A percentile compares a stretch with the other conserved stretches of the same genome.
phyloP scores from a whole-genome alignment of 352 stramenopile species.

The Blastocystis sp. region DNA sequence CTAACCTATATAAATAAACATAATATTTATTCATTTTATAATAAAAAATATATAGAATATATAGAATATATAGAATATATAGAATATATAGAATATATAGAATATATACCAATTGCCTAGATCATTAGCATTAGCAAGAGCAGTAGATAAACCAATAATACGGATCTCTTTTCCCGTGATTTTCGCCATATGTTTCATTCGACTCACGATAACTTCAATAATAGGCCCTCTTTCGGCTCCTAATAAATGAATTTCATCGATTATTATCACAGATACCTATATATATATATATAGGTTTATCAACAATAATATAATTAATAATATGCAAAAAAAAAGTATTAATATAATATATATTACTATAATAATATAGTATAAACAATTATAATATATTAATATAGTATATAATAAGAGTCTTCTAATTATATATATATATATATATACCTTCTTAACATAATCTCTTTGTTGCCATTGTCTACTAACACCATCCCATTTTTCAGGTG shows the following conservation, averaged over 20 bases:
- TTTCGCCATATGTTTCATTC: slow-evolving; percentile 59
- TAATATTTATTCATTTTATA: too few relatives aligned
- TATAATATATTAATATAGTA: slow-evolving; percentile 42
- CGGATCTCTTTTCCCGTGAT: slow-evolving; percentile 49
- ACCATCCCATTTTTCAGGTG: slow-evolving; percentile 88
- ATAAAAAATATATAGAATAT: too few relatives aligned
- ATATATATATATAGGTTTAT: slow-evolving; percentile 4
- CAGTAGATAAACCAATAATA: slow-evolving; percentile 79
- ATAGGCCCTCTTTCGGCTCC: slow-evolving; percentile 78
- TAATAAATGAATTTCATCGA: slow-evolving; percentile 92
- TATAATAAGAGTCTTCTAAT: slow-evolving; percentile 50
- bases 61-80: too few relatives aligned
- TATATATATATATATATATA: slow-evolving; percentile 45
- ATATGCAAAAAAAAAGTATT: too few relatives aligned
- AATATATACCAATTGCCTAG: slow-evolving; percentile 86
- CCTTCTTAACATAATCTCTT: slow-evolving; percentile 53
- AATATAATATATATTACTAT: too few relatives aligned
- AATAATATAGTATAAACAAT: slow-evolving; percentile 44
- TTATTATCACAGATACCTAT: slow-evolving; percentile 64
- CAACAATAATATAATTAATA: too few relatives aligned
- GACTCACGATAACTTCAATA: slow-evolving; percentile 72
- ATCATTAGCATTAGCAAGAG: slow-evolving; percentile 78
- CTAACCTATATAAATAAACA: too few relatives aligned
- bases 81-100: too few relatives aligned
- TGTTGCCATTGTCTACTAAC: slow-evolving; percentile 69